A percentile compares a stretch with the other conserved stretches of the same genome.
phyloP scores from a whole-genome alignment of 805 yeast species.

The Nakazawaea wickerhamii region DNA sequence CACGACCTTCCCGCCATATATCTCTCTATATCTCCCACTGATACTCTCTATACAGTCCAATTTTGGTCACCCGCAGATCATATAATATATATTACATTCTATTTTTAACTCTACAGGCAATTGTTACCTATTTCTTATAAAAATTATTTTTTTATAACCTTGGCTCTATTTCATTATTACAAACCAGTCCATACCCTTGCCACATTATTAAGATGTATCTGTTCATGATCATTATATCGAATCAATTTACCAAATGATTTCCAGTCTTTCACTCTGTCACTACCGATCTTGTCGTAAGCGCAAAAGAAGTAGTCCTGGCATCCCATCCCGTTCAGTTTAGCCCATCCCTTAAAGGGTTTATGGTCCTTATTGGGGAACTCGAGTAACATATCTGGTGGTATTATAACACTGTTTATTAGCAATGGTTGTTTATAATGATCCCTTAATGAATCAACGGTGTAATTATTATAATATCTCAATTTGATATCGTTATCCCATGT shows the following conservation, averaged over 20 bases:
- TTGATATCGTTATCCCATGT: conserved; percentile 31
- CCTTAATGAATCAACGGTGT: conserved; percentile 25
- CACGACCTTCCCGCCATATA: too few relatives aligned
- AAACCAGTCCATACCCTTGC: conserved; percentile 4
- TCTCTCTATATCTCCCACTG: too few relatives aligned
- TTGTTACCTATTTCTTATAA: too few relatives aligned
- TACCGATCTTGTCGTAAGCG: conserved; percentile 3
- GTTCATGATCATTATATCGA: conserved; percentile 4
- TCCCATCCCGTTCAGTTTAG: conserved; percentile 7
- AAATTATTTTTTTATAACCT: too few relatives aligned
- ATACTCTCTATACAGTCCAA: too few relatives aligned
- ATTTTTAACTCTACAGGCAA: too few relatives aligned
- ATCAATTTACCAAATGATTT: conserved; percentile 5
- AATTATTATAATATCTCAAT: conserved; percentile 26
- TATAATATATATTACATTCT: too few relatives aligned
- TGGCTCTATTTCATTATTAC: too few relatives aligned
- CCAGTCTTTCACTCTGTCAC: neutral
- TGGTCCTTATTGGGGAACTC: conserved; percentile 29
- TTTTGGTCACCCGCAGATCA: too few relatives aligned
- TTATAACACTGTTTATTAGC: conserved; percentile 29
- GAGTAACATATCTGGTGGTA: conserved; percentile 49
- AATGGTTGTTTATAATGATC: conserved; percentile 34
- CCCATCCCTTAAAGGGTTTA: conserved; percentile 54
- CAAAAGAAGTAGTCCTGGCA: conserved; percentile 11
- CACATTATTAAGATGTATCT: neutral